Conservation (phyloP, 495 filamentous ascomycete genomes). For the Aspergillus leporis region DNA sequence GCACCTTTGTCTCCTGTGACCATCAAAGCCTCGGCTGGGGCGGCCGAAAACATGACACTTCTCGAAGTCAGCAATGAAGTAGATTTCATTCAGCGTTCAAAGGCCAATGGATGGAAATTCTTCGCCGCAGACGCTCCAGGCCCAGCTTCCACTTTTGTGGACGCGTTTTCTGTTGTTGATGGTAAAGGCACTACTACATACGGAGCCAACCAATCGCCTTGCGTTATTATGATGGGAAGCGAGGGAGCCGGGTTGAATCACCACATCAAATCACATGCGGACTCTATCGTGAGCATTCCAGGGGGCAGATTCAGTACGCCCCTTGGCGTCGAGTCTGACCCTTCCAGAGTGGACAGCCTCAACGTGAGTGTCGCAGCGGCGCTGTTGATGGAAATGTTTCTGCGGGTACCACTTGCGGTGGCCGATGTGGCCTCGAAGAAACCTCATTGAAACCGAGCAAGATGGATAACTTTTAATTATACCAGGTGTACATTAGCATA, state of each 20-base stretch:
- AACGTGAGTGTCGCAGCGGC: conserved; percentile 87
- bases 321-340: conserved; percentile 38
- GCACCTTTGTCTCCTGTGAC: conserved; percentile 73
- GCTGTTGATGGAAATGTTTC: conserved; percentile 66
- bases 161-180: conserved; percentile 12
- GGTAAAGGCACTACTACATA: conserved; percentile 3
- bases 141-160: conserved; percentile 29
- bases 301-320: conserved; percentile 36
- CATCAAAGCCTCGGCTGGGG: conserved; percentile 84
- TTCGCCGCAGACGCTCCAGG: conserved; percentile 72
- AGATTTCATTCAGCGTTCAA: conserved; percentile 67
- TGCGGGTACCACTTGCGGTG: conserved; percentile 45
- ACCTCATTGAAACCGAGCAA: background rate
- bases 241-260: conserved; percentile 74
- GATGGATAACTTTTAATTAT: conserved; percentile 1
- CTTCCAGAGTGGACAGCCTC: conserved; percentile 66
- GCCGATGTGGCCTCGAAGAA: conserved; percentile 24
- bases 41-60: conserved; percentile 73
- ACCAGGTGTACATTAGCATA: conserved; percentile 12
- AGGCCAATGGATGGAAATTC: conserved; percentile 74
- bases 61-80: conserved; percentile 64
- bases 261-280: conserved; percentile 61
- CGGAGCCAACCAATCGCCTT: conserved; percentile 51
- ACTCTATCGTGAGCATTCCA: conserved; percentile 58
- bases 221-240: conserved; percentile 77